Conservation (phyloP, 768 basidiomycete species). For the Lactarius quietus region DNA sequence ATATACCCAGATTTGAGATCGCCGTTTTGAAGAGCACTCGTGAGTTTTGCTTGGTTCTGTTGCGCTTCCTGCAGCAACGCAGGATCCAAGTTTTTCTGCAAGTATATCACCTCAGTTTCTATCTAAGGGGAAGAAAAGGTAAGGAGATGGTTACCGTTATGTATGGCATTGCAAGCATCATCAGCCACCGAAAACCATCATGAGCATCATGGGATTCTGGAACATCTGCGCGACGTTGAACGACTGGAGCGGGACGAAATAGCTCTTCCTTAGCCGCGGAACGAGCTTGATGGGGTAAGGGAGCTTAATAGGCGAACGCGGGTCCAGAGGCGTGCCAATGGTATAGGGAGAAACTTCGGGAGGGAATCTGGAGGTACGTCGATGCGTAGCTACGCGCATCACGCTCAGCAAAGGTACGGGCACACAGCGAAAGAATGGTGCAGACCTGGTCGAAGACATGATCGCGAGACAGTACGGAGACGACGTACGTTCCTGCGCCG, state of each 20-base stretch:
- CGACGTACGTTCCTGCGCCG: slow-evolving; percentile 61
- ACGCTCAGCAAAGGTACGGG: neutral
- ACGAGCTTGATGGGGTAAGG: slow-evolving; percentile 58
- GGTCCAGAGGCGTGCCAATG: slow-evolving; percentile 64
- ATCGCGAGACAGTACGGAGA: slow-evolving; percentile 66
- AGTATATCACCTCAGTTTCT: neutral
- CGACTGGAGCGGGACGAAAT: slow-evolving; percentile 64
- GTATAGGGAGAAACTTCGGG: slow-evolving; percentile 61
- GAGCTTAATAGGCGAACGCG: slow-evolving; percentile 50
- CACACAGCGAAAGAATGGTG: slow-evolving; percentile 1
- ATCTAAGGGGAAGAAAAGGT: neutral
- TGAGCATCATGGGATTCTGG: slow-evolving; percentile 80
- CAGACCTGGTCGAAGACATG: slow-evolving; percentile 66
- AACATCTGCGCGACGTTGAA: slow-evolving; percentile 77
- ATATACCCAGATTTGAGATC: slow-evolving; percentile 42
- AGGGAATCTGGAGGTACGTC: slow-evolving; percentile 47
- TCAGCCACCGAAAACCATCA: slow-evolving; percentile 64
- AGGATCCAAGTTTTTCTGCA: slow-evolving; percentile 74
- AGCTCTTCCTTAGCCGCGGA: slow-evolving; percentile 54
- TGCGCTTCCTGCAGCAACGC: slow-evolving; percentile 62
- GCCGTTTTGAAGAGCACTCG: slow-evolving; percentile 52
- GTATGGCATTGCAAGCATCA: slow-evolving; percentile 74
- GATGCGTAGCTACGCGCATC: slow-evolving; percentile 53
- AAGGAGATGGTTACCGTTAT: slow-evolving; percentile 53
- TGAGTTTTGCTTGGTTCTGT: slow-evolving; percentile 54